Conservation (phyloP, 805 yeast genomes). For the Kuraishia floccosa region DNA sequence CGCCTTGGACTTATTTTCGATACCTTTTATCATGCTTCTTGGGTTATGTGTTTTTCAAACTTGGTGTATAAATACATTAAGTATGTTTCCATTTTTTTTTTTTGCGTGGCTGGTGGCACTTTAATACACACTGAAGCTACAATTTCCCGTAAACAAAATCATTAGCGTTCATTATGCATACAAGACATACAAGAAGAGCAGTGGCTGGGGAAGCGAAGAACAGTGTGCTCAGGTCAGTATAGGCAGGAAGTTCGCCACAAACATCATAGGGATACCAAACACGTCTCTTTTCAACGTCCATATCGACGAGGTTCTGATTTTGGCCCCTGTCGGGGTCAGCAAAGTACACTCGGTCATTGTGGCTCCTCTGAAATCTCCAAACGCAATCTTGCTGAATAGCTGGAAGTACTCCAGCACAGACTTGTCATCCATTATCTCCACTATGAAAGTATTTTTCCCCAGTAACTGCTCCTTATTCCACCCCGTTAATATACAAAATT, state of each 20-base stretch:
- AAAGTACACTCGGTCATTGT: conserved; percentile 84
- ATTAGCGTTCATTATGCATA: too few species aligned
- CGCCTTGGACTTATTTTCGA: too few species aligned
- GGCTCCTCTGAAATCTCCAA: conserved; percentile 82
- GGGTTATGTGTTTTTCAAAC: too few species aligned
- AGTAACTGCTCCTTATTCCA: conserved; percentile 70
- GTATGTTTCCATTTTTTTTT: neutral
- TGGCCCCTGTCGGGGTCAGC: conserved; percentile 41
- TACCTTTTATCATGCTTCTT: too few species aligned
- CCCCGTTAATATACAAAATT: conserved; percentile 83
- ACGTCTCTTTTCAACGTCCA: conserved; percentile 94
- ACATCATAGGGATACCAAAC: conserved; percentile 96
- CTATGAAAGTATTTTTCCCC: conserved; percentile 58
- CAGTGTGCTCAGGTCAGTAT: conserved; percentile 28
- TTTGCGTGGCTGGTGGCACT: neutral
- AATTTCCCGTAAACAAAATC: too few species aligned
- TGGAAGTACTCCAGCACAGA: conserved; percentile 84
- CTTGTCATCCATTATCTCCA: conserved; percentile 78
- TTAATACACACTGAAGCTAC: too few species aligned
- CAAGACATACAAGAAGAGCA: neutral
- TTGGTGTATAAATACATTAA: too few species aligned
- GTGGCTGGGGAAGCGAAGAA: neutral
- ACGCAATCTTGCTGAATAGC: conserved; percentile 73
- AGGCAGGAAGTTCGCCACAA: conserved; percentile 87
- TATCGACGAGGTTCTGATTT: conserved; percentile 66